Evolutionary conservation across 305 asterid species (phyloP), one percentile per base, ranked within the genome.

Genomic region (Fraxinus floribunda): DNA sequence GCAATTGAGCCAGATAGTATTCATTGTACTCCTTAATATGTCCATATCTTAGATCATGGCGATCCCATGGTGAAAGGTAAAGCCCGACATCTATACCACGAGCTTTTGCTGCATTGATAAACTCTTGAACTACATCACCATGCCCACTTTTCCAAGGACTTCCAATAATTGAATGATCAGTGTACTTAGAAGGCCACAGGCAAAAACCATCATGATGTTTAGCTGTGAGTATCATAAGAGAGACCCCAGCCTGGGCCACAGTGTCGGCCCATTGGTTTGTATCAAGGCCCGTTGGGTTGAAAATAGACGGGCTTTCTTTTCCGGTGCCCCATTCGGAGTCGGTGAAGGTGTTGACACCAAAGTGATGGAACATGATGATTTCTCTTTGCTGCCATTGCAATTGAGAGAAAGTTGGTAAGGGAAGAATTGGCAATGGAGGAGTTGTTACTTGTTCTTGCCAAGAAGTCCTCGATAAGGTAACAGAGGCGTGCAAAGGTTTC

Each of bases 201-300:
- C 99, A 95, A 77, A 95, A 95, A 4, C 99, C 99, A 22, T 95
- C 99, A 71, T 95, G 99, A 77, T 95, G 99, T 85, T 95, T 95
- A 34, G 97, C 97, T 0, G 99, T 95, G 82, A 95, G 97, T 30
- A 93, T 92, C 86, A 88, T 87, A 29, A 95, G 85, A 0, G 99
- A 91, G 70, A 91, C 81, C 0, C 97, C 97, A n/a, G 97, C 93
- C 41, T 83, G 85, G 32, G 85, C 92, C 0, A 94, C 97, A 0
- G 94, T 75, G 34, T 94, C 95, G 38, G 91, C 92, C 99, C 99
- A 95, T 74, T 95, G 99, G 83, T 7, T 64, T 13, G 97, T 87
- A 44, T 93, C 77, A 29, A 95, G 92, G 71, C 85, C 84, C 24
- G 86, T 89, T 0, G 99, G 99, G n/a, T 93, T 84, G 87, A 94